These are phyloP conservation scores for Buddleja alternifolia DNA, from an alignment of 257 asterid genomes.

Conservation along the genomic window DNA sequence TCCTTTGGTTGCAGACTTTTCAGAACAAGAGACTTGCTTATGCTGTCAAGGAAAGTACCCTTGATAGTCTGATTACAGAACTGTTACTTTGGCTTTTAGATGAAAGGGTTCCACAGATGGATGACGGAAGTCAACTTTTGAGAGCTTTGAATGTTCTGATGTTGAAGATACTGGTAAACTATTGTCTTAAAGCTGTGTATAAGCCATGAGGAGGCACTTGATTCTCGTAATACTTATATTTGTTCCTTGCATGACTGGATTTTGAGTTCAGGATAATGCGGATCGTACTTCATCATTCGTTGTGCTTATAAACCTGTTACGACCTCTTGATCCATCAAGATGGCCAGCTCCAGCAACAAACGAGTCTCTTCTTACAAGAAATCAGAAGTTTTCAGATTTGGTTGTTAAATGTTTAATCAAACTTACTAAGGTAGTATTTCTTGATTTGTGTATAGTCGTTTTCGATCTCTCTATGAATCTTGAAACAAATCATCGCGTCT, in stretches of 20 bases:
- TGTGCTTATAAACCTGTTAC: conserved; percentile 88
- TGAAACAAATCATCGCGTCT: not conserved
- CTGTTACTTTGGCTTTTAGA: conserved; percentile 98
- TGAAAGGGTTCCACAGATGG: conserved; percentile 97
- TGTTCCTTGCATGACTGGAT: conserved; percentile 28
- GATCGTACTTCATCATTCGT: conserved; percentile 93
- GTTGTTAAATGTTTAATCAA: conserved; percentile 97
- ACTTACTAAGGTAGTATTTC: conserved; percentile 80
- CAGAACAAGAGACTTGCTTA: conserved; percentile 88
- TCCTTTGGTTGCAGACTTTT: conserved; percentile 70
- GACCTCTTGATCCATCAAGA: conserved; percentile 94
- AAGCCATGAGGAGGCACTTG: not conserved
- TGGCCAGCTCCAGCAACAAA: conserved; percentile 93
- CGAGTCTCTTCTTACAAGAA: conserved; percentile 72
- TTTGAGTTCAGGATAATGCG: conserved; percentile 77
- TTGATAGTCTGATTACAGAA: conserved; percentile 90
- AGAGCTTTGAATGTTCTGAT: conserved; percentile 96
- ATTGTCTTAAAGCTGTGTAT: conserved; percentile 1
- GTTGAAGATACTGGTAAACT: conserved; percentile 87
- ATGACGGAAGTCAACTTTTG: conserved; percentile 98
- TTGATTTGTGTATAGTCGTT: conserved; percentile 2
- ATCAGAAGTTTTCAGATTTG: conserved; percentile 96
- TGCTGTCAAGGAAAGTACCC: conserved; percentile 88
- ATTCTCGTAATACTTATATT: conserved; percentile 6
- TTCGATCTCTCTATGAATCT: not conserved